Conservation (phyloP, 257 asterid genomes). For the Buddleja alternifolia region DNA sequence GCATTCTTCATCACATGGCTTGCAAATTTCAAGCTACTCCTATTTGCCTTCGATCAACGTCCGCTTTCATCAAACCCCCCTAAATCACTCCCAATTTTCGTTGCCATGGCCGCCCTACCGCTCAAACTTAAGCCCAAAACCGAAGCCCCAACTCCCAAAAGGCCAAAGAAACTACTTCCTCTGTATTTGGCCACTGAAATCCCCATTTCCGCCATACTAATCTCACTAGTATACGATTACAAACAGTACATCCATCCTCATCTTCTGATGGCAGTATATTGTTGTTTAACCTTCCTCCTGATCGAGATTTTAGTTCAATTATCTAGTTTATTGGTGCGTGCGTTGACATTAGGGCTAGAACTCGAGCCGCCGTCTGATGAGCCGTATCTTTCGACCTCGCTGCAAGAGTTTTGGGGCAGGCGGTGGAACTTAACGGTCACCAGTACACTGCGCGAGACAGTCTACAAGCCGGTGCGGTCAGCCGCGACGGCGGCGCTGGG, state of each 20-base stretch:
- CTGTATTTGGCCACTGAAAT: slow-evolving; percentile 40
- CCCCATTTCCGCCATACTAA: slow-evolving; percentile 24
- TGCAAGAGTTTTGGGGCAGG: slow-evolving; percentile 73
- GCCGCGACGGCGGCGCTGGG: slow-evolving; percentile 29
- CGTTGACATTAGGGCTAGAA: slow-evolving; percentile 44
- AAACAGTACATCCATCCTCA: slow-evolving; percentile 23
- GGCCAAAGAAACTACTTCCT: slow-evolving; percentile 35
- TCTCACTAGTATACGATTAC: slow-evolving; percentile 6
- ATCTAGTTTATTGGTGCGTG: slow-evolving; percentile 29
- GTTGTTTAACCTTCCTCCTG: slow-evolving; percentile 38
- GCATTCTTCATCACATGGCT: slow-evolving; percentile 65
- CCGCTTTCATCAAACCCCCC: slow-evolving; percentile 42
- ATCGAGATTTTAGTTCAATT: slow-evolving; percentile 41
- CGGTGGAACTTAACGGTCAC: slow-evolving; percentile 72
- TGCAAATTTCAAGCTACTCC: slow-evolving; percentile 53
- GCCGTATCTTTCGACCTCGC: slow-evolving; percentile 64
- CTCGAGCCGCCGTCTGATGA: slow-evolving; percentile 62
- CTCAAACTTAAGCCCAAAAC: slow-evolving; percentile 33
- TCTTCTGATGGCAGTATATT: slow-evolving; percentile 26
- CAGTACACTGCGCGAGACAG: slow-evolving; percentile 42
- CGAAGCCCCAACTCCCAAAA: neutral
- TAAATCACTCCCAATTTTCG: slow-evolving; percentile 45
- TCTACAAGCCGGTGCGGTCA: slow-evolving; percentile 56
- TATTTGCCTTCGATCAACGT: slow-evolving; percentile 63
- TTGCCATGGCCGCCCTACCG: slow-evolving; percentile 55